These are phyloP conservation scores for Trametes pubescens DNA, from an alignment of 1,284 basidiomycete genomes.

Conservation along the genomic window DNA sequence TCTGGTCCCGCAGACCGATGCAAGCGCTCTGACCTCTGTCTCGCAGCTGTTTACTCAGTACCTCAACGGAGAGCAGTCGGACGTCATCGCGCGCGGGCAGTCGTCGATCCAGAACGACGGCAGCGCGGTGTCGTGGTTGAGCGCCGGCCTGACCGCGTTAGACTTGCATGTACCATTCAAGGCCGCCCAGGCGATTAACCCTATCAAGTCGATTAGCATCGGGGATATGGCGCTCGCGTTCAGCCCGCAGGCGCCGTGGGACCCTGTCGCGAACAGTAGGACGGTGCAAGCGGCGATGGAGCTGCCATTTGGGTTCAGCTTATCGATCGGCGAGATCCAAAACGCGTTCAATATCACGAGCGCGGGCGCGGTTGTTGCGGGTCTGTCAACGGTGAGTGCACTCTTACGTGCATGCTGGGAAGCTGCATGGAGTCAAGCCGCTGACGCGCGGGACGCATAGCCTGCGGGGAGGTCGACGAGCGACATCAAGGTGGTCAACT, in stretches of 20 bases:
- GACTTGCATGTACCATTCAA: constrained; percentile 70
- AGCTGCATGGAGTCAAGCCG: too few relatives aligned
- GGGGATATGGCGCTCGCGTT: constrained; percentile 70
- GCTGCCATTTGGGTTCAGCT: constrained; percentile 80
- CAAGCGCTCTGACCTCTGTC: constrained; percentile 58
- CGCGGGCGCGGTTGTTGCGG: constrained; percentile 59
- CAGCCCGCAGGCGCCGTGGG: constrained; percentile 63
- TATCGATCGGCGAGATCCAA: constrained; percentile 71
- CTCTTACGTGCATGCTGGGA: background rate
- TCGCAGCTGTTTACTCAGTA: constrained; percentile 79
- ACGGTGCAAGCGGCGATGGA: constrained; percentile 64
- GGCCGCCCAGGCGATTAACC: constrained; percentile 62
- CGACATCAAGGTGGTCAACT: constrained; percentile 56
- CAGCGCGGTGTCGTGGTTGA: constrained; percentile 70
- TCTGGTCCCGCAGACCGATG: constrained; percentile 62
- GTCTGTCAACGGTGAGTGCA: constrained; percentile 53
- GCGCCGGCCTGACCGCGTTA: constrained; percentile 65
- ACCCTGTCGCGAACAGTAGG: constrained; percentile 64
- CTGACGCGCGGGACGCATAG: background rate
- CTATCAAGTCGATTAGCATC: constrained; percentile 75
- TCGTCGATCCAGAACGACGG: constrained; percentile 66
- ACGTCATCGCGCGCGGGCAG: constrained; percentile 66
- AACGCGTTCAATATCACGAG: constrained; percentile 72
- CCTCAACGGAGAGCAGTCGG: constrained; percentile 70
- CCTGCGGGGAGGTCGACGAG: constrained; percentile 69